Percentiles rank a stretch among this genome's conserved stretches.
phyloP scores from a whole-genome alignment of 2,329 filamentous ascomycete species.

The Aspergillus arachidicola region DNA sequence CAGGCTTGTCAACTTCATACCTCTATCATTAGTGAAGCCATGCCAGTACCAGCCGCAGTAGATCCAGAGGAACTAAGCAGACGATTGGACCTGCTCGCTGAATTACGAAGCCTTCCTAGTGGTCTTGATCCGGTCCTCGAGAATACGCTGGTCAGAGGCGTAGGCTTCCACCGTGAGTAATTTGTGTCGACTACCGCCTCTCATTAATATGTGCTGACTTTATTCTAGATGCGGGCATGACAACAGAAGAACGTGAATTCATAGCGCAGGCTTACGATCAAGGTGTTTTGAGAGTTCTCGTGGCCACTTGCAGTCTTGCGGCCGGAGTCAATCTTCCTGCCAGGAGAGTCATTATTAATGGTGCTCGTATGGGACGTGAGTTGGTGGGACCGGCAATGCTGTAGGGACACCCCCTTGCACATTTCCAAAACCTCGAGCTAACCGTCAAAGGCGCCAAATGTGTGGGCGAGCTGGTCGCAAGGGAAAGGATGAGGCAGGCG shows the following conservation, averaged over 20 bases:
- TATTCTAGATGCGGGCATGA: conserved; percentile 54
- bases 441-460: conserved; percentile 66
- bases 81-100: conserved; percentile 65
- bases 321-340: conserved; percentile 78
- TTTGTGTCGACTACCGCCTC: not conserved
- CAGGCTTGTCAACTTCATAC: conserved; percentile 69
- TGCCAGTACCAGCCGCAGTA: conserved; percentile 57
- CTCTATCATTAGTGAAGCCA: conserved; percentile 66
- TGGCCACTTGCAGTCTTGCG: conserved; percentile 78
- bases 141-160: conserved; percentile 66
- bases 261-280: conserved; percentile 71
- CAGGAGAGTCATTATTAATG: conserved; percentile 73
- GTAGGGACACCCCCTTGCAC: conserved; percentile 32
- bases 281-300: conserved; percentile 68
- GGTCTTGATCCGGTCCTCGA: conserved; percentile 68
- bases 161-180: conserved; percentile 72
- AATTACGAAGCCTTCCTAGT: conserved; percentile 66
- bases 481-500: conserved; percentile 75
- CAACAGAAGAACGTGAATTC: conserved; percentile 73
- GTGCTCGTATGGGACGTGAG: conserved; percentile 74
- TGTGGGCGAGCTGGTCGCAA: conserved; percentile 75
- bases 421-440: conserved; percentile 20
- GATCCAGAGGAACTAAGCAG: conserved; percentile 56
- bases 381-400: conserved; percentile 78
- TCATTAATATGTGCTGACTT: conserved; percentile 27